Evolutionary conservation across 2,329 filamentous ascomycete species (phyloP), one percentile per base, ranked within the genome.

Genomic region (Fusarium haematococcum): DNA sequence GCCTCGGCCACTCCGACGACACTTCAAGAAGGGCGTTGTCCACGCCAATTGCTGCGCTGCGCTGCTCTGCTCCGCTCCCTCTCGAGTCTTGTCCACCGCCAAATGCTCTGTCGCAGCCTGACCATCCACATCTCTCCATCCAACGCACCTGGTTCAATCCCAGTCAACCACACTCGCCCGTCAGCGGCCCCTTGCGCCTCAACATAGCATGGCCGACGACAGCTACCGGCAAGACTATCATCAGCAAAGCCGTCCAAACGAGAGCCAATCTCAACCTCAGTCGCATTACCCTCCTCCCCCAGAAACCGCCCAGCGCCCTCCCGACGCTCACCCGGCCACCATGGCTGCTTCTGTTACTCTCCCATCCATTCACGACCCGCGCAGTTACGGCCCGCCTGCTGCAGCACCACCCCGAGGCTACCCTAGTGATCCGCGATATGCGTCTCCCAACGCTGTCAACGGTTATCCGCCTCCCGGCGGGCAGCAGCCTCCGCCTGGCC

Each of bases 281-380:
- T 79, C 82, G 69, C 82, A 85, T 58, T 83, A 84, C 68, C 79
- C 78, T 61, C 79, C 74, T 65, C 84, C 84, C 67, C 84, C 83
- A 65, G 85, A 87, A 71, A 83, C 83, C 70, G 78, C 81, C 56
- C 80, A 81, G 52, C 82, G 81, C 77, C 77, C 82, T 18, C 58
- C 67, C 52, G 73, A 81, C 66, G 75, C 74, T 41, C 73, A 79
- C 63, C 74, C 78, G 75, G 63, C 74, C 74, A 82, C 74, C 74
- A 87, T 87, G 84, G 84, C 85, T 62, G 79, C 84, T 59, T 81
- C 83, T 67, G 84, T 87, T 68, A 87, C 84, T 69, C 80, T 88
- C 37, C 87, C 88, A 2, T 85, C 87, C 20, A 88, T 89, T 63
- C 84, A 88, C 63, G 87, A 88, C 75, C 80, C 84, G 56, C 81